Evolutionary conservation across 805 yeast species (phyloP).

Genomic region (Torulaspora delbrueckii): DNA sequence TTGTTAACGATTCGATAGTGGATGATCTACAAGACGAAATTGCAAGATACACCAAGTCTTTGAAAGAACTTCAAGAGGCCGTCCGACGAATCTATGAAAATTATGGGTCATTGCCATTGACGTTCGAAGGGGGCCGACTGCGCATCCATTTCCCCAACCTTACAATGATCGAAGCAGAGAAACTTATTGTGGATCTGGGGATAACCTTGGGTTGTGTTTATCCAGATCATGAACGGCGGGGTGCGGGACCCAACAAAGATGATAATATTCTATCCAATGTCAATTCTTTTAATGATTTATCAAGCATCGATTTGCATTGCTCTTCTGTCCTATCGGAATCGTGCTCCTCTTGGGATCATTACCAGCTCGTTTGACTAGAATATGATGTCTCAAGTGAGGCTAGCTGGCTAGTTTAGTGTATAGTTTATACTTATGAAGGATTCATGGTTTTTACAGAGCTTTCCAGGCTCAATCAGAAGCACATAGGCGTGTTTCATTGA

Average conservation of each 20-base stretch:
- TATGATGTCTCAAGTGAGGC: neutral
- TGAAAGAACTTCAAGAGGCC: slow-evolving; percentile 42
- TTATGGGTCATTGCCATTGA: slow-evolving; percentile 63
- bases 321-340: slow-evolving; percentile 7
- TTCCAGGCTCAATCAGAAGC: neutral
- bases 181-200: slow-evolving; percentile 53
- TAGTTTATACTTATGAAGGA: neutral
- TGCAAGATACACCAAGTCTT: slow-evolving; percentile 37
- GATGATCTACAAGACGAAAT: slow-evolving; percentile 38
- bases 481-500: neutral
- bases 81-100: slow-evolving; percentile 43
- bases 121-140: slow-evolving; percentile 41
- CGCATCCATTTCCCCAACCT: slow-evolving; percentile 70
- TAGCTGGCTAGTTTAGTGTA: neutral
- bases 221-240: slow-evolving; percentile 23
- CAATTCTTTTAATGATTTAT: slow-evolving; percentile 3
- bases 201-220: slow-evolving; percentile 53
- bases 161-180: slow-evolving; percentile 53
- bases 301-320: neutral
- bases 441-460: neutral
- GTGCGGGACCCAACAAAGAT: neutral
- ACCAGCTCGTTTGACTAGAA: slow-evolving; percentile 1
- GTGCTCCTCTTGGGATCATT: slow-evolving; percentile 3
- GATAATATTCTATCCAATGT: slow-evolving; percentile 9
- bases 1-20: slow-evolving; percentile 45